Base-by-base conservation (phyloP, 139 green algal species). In the Volvox reticuliferus region DNA sequence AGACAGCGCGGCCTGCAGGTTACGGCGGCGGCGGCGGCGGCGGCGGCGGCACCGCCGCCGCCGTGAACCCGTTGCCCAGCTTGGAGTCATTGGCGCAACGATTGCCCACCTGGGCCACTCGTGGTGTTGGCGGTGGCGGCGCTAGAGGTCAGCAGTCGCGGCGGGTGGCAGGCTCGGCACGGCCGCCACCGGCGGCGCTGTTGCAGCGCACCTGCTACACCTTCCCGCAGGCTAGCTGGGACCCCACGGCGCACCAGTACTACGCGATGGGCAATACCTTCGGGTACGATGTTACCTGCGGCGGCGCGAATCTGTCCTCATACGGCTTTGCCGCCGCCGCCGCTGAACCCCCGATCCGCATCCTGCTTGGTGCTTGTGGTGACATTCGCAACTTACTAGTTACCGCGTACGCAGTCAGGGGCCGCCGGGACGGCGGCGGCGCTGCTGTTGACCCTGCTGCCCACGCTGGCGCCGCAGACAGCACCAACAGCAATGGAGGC, bases 251-350 rank as follows among this genome's bases (percentile, higher is more conserved):
- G 2, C 9, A 73, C 75, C 44, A 92, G 89, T 92, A 82, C n/a
- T 92, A 92, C 55, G 89, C 75, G 33, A 92, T 92, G 22, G 89
- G 89, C 75, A 92, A 92, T 63, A 88, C 75, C 1, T 9, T 71
- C 13, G 89, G 82, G 28, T 87, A 61, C 21, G 75, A 92, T 65
- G 75, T 90, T 16, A 83, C 88, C 16, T 65, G 77, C 18, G 80
- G 24, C 78, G 33, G 5, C 44, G 44, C 44, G 44, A 9, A 55
- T 9, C 44, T 55, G 44, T 55, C 44, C 44, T 55, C 44, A 55
- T 55, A 55, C 9, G 44, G 44, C 9, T 14, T 9, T 9, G 5
- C 44, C 44, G 9, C 44, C 44, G 44, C 44, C 30, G 33, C 65
- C 36, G 65, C 22, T 35, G 82, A 1, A 32, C 24, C 17, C 36